Conservation (phyloP, 1,284 basidiomycete species). For the Irpex lacteus region DNA sequence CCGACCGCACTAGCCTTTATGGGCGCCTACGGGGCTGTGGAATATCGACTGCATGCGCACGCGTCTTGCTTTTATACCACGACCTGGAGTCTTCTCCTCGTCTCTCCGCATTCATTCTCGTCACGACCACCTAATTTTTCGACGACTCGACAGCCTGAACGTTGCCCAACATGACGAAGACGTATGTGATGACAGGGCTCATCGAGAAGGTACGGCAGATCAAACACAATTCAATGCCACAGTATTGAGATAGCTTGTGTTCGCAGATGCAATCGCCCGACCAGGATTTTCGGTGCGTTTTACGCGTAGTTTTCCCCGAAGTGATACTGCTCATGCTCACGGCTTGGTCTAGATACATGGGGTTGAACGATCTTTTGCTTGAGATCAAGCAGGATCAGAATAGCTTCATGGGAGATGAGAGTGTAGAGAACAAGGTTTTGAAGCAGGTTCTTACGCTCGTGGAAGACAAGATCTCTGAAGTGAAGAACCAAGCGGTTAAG, state of each 20-base stretch:
- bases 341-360: slow-evolving; percentile 79
- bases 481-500: slow-evolving; percentile 96
- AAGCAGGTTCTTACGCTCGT: slow-evolving; percentile 81
- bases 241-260: slow-evolving; percentile 10
- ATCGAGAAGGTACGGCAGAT: slow-evolving; percentile 64
- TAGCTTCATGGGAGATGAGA: slow-evolving; percentile 77
- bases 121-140: not conserved
- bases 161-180: slow-evolving; percentile 66
- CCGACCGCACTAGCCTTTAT: slow-evolving; percentile 1
- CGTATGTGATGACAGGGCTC: slow-evolving; percentile 76
- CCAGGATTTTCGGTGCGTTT: slow-evolving; percentile 73
- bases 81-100: slow-evolving; percentile 1
- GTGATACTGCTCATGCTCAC: slow-evolving; percentile 16
- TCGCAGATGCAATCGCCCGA: slow-evolving; percentile 77
- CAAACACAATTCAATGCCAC: not conserved
- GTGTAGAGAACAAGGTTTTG: slow-evolving; percentile 77
- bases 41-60: not conserved
- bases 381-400: slow-evolving; percentile 76
- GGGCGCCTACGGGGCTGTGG: not conserved
- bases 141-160: not conserved
- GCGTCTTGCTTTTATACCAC: not conserved
- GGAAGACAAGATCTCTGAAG: slow-evolving; percentile 94
- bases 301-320: slow-evolving; percentile 11
- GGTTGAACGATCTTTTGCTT: slow-evolving; percentile 86
- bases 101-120: not conserved